phyloP scores from a whole-genome alignment of 352 stramenopile genomes.

The Labyrinthula sp. region DNA sequence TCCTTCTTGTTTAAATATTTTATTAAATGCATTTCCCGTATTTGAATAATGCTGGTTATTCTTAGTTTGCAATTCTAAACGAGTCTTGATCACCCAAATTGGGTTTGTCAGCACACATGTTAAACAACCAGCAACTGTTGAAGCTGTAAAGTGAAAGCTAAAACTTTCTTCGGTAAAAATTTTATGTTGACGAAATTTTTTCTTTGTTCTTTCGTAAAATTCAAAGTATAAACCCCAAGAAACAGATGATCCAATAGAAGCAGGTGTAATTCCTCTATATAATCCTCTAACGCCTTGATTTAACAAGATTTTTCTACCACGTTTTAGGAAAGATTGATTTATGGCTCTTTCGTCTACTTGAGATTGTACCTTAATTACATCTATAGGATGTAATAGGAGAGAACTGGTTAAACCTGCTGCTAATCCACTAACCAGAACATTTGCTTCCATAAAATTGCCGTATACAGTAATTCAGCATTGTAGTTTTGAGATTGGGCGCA shows the following conservation, averaged over 20 bases:
- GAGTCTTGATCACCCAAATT: conserved; percentile 91
- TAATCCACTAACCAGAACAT: conserved; percentile 40
- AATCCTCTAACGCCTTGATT: conserved; percentile 53
- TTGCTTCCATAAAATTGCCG: no score
- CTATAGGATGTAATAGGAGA: conserved; percentile 71
- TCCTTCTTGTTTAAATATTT: conserved; percentile 81
- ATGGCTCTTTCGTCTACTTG: conserved; percentile 89
- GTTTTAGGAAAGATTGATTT: no score
- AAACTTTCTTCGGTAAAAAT: no score
- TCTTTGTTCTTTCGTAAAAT: conserved; percentile 88
- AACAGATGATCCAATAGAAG: conserved; percentile 74
- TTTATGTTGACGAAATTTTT: no score
- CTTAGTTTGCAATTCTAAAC: conserved; percentile 67
- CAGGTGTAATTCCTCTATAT: conserved; percentile 75
- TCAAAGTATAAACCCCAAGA: conserved; percentile 96
- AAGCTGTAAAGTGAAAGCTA: no score
- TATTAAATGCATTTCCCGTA: conserved; percentile 60
- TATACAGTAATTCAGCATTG: no score
- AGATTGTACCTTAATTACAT: conserved; percentile 87
- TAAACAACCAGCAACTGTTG: conserved; percentile 47
- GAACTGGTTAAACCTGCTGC: conserved; percentile 53
- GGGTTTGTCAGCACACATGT: conserved; percentile 91
- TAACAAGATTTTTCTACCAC: no score
- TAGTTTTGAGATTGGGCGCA: no score
- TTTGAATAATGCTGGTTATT: conserved; percentile 31